These are phyloP conservation scores for Auricularia cornea DNA, from an alignment of 768 basidiomycete genomes.

Conservation along the genomic window DNA sequence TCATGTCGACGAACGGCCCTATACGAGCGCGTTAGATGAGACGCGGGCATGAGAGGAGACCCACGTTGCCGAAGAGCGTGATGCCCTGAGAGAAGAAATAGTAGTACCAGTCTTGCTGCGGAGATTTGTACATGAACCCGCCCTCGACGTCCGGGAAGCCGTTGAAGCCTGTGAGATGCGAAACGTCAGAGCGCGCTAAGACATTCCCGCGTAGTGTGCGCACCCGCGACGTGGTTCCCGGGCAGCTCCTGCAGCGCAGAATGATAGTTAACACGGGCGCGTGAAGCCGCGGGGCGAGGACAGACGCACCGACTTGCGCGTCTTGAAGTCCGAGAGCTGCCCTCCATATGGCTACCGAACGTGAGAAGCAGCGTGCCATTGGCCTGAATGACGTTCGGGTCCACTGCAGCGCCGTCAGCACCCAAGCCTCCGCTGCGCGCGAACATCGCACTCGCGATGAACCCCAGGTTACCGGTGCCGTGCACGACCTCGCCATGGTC, in stretches of 20 bases:
- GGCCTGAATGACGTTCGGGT: not conserved
- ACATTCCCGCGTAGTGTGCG: not conserved
- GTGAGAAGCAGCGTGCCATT: too few species aligned
- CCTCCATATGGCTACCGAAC: too few species aligned
- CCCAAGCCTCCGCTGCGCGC: not conserved
- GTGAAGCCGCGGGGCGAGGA: too few species aligned
- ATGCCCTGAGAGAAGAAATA: slow-evolving; percentile 13
- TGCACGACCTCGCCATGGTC: not conserved
- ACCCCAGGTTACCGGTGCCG: not conserved
- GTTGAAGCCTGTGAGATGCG: not conserved
- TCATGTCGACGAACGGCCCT: not conserved
- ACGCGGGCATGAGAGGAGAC: not conserved
- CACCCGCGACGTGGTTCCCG: too few species aligned
- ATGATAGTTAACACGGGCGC: too few species aligned
- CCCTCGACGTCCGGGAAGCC: not conserved
- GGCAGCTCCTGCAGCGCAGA: too few species aligned
- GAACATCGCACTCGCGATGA: not conserved
- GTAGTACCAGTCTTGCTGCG: not conserved
- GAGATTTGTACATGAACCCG: slow-evolving; percentile 1
- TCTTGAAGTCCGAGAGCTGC: not conserved
- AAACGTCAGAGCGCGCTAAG: not conserved
- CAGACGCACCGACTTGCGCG: too few species aligned
- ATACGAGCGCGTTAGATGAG: not conserved
- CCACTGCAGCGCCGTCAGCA: not conserved
- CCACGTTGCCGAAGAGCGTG: slow-evolving; percentile 9